Evolutionary conservation across 306 rosid species (phyloP).

Genomic region (Pachyrhizus erosus): DNA sequence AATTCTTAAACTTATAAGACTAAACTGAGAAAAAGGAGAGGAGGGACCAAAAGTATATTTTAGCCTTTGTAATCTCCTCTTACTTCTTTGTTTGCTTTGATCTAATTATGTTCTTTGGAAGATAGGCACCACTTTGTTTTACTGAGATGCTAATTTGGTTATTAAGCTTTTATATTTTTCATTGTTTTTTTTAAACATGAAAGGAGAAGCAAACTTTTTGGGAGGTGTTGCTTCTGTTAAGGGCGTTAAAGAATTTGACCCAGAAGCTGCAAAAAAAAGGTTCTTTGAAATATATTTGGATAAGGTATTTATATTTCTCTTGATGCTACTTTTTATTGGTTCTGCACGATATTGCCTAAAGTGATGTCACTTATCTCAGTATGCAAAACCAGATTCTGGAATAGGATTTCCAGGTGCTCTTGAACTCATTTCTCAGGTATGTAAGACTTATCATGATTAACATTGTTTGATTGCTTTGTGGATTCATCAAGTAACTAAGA

Average conservation of each 20-base stretch:
- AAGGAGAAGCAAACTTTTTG: constrained; percentile 94
- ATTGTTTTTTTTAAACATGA: constrained; percentile 42
- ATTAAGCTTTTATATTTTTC: constrained; percentile 34
- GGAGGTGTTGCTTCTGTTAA: constrained; percentile 95
- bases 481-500: constrained; percentile 40
- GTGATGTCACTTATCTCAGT: constrained; percentile 58
- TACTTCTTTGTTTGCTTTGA: constrained; percentile 16
- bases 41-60: no score
- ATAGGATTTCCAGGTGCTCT: constrained; percentile 97
- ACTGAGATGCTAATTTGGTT: constrained; percentile 32
- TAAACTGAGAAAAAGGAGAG: no score
- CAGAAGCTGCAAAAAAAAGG: constrained; percentile 85
- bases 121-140: constrained; percentile 23
- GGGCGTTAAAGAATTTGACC: constrained; percentile 74
- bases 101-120: constrained; percentile 24
- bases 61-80: background rate
- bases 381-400: constrained; percentile 94
- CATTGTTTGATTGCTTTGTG: constrained; percentile 39
- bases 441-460: constrained; percentile 10
- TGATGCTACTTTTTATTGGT: constrained; percentile 27
- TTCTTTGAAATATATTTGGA: constrained; percentile 91
- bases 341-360: constrained; percentile 24
- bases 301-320: constrained; percentile 58
- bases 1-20: no score
- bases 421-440: constrained; percentile 90